Conservation (phyloP, 2,329 filamentous ascomycete species). For the Hirsutella thompsonii region DNA sequence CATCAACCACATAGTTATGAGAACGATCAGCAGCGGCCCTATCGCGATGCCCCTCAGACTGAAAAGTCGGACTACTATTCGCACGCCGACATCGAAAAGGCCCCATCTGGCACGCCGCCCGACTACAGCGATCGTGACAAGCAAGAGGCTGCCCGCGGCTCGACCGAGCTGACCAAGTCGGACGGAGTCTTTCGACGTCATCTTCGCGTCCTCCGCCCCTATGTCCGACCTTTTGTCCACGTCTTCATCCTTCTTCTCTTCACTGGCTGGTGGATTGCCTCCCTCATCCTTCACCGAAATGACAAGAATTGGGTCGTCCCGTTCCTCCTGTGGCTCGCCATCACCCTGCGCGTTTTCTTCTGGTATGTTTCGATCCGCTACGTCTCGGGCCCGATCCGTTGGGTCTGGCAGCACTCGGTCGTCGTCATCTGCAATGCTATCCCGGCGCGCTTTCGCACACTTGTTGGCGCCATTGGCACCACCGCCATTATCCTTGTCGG, state of each 20-base stretch:
- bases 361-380: constrained; percentile 58
- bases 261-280: constrained; percentile 63
- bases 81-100: constrained; percentile 17
- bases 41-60: constrained; percentile 4
- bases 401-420: constrained; percentile 53
- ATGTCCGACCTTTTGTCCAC: constrained; percentile 32
- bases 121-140: constrained; percentile 29
- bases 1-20: constrained; percentile 7
- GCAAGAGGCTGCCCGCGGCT: constrained; percentile 13
- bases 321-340: constrained; percentile 66
- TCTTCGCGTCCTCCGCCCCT: constrained; percentile 27
- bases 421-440: constrained; percentile 45
- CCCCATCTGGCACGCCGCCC: constrained; percentile 13
- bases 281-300: constrained; percentile 56
- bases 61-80: neutral
- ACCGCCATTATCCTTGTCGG: constrained; percentile 65
- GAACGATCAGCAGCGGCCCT: constrained; percentile 3
- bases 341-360: constrained; percentile 62
- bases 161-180: constrained; percentile 6
- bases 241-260: constrained; percentile 29
- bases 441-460: constrained; percentile 52
- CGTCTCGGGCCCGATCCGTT: constrained; percentile 53
- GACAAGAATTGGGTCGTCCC: constrained; percentile 74
- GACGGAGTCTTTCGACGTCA: constrained; percentile 6
- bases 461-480: constrained; percentile 49